Evolutionary conservation across 495 filamentous ascomycete species (phyloP).

Genomic region (Extremus antarcticus): DNA sequence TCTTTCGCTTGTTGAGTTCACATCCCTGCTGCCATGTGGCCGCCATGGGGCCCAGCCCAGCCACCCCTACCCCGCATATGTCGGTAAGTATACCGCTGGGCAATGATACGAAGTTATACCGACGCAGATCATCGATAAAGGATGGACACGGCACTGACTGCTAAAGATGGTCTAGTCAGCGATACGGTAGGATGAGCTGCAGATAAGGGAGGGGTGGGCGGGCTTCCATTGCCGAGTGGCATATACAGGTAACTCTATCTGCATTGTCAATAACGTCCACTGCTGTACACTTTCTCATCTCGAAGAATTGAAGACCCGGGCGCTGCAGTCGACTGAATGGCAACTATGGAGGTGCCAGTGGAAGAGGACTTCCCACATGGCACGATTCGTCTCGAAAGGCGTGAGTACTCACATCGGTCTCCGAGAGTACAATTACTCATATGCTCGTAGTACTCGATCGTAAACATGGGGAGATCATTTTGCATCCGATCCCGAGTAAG

Average conservation of each 20-base stretch:
- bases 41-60: no score
- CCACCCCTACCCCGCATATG: no score
- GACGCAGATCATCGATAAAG: background rate
- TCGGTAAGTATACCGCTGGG: no score
- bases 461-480: background rate
- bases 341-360: background rate
- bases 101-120: background rate
- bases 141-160: background rate
- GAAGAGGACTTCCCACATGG: background rate
- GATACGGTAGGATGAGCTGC: background rate
- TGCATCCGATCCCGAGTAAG: background rate
- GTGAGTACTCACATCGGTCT: background rate
- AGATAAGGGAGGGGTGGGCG: background rate
- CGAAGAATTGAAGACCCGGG: no score
- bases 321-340: no score
- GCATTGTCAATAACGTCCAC: no score
- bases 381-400: background rate
- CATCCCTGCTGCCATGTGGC: no score
- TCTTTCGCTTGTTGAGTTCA: no score
- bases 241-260: no score
- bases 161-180: background rate
- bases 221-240: no score
- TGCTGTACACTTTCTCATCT: no score
- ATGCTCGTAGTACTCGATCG: background rate
- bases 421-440: background rate